Evolutionary conservation across 768 basidiomycete genomes (phyloP), one percentile per base, ranked within the genome.

Genomic region (Phlegmacium glaucopus): DNA sequence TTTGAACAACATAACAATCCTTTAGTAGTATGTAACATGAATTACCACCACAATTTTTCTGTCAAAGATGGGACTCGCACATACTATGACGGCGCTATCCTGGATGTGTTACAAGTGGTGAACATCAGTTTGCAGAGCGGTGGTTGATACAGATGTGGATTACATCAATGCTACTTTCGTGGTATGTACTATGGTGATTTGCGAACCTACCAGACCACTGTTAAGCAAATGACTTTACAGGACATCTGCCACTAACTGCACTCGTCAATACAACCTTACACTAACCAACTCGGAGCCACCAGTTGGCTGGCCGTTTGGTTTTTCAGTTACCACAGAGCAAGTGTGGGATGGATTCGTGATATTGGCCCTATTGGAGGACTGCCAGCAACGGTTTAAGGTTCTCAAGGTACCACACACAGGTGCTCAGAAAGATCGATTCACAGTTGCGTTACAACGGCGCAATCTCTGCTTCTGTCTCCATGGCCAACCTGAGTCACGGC

Each of bases 101-200:
- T 15, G 8, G 38, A 39, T 39, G 16, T 39, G 13, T 8, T 32
- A 8, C 30, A 32, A 32, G 30, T 26, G 49, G 46, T 1, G 54
- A 52, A 12, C 53, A 58, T 39, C 51, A 58, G 12, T 58, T 52
- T 42, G 48, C 47, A 4, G 56, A 55, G 32, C 37, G 9, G 4
- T 32, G 9, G 11, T 44, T 58, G 11, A 45, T 58, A 10, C 37
- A 55, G n/a, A n/a, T 34, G 3, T 58, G 56, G 53, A 50, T 48
- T 1, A 38, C 38, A 0, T 40, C 42, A 39, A 53, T 56, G 46
- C 11, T 46, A 4, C 35, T 53, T 9, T 39, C 53, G 1, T 55
- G n/a, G n/a, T n/a, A n/a, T n/a, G n/a, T n/a, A n/a, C n/a, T n/a
- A n/a, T n/a, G n/a, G n/a, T n/a, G n/a, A n/a, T n/a, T n/a, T n/a